Base-by-base conservation (phyloP, 139 green algal species). In the Coelastrella sp. region DNA sequence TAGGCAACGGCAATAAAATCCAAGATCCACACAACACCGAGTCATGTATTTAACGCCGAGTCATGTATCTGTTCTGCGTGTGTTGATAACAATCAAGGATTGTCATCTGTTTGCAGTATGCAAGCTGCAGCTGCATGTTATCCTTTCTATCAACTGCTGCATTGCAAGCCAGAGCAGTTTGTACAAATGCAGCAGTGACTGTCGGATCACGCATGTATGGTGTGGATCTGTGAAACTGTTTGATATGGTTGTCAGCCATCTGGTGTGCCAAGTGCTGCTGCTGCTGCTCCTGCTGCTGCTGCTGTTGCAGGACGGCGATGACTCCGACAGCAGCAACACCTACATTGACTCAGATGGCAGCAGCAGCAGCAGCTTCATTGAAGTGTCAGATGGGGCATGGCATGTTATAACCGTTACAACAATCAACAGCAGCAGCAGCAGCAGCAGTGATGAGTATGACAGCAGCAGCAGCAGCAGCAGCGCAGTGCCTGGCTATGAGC, bases 361-460 rank as follows among this genome's bases (percentile, higher is more conserved):
- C 47, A 64, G 16, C 78, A 23, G 78, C 56, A 56, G 78, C 78
- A 83, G 78, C 56, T 19, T 23, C 32, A 32, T 64, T 32, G 61
- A 85, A 16, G 13, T 85, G 7, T 71, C 79, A 57, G 79, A 85
- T 73, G 79, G 79, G 13, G 11, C 7, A 19, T 85, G 79, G 79
- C 79, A 85, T 47, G 23, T 47, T 17, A 73, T 85, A 22, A n/a
- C 79, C 4, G 5, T 85, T 17, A 85, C 57, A 54, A 85, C 57
- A 14, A 73, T n/a, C 19, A 23, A 73, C 57, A 14, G 54, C 54
- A 23, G 20, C 32, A n/a, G 56, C 56, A n/a, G 32, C 78, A 20
- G 78, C 78, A 68, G 78, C 56, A 68, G 78, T 16, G 54, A 56
- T 13, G 13, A 20, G 7, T 60, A 23, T 10, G 54, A 56, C 56